A percentile compares a stretch with the other conserved stretches of the same genome.
phyloP scores from a whole-genome alignment of 495 filamentous ascomycete genomes.

The Hypoxylon rickii region DNA sequence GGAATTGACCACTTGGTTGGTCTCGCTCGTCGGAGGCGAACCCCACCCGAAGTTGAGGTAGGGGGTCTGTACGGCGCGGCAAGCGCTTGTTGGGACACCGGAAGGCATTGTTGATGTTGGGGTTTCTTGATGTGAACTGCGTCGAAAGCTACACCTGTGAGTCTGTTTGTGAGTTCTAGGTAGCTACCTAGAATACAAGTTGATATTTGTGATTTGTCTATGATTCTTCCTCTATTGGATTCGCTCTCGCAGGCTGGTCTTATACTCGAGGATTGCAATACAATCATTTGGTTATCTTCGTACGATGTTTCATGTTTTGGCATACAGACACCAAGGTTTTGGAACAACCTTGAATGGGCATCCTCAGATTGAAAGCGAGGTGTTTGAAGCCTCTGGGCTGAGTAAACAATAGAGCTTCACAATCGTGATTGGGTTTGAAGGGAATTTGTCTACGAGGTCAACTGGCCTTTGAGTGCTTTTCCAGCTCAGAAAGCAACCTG shows the following conservation, averaged over 20 bases:
- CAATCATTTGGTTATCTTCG: no score
- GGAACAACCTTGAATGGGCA: no score
- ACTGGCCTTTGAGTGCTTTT: slow-evolving; percentile 9
- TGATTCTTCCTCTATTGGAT: no score
- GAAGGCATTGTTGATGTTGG: slow-evolving; percentile 13
- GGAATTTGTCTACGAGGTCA: background rate
- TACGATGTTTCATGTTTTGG: no score
- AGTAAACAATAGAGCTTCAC: background rate
- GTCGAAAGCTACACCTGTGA: background rate
- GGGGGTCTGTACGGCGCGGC: slow-evolving; percentile 19
- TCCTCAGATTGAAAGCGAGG: no score
- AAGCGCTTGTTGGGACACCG: slow-evolving; percentile 20
- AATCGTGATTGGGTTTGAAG: background rate
- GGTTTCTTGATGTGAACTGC: background rate
- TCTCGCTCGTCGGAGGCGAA: slow-evolving; percentile 5
- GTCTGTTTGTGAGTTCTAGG: background rate
- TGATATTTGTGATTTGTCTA: no score
- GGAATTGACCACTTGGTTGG: slow-evolving; percentile 6
- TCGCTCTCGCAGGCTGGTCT: background rate
- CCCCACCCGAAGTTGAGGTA: slow-evolving; percentile 35
- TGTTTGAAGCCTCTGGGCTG: background rate
- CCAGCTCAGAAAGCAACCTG: background rate
- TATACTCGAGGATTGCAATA: no score
- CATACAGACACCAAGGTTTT: no score
- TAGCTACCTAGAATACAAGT: no score